Percentiles rank a stretch among this genome's conserved stretches.
Evolutionary conservation across 2,329 filamentous ascomycete species (phyloP).

Genomic region (Colletotrichum acutatum): DNA sequence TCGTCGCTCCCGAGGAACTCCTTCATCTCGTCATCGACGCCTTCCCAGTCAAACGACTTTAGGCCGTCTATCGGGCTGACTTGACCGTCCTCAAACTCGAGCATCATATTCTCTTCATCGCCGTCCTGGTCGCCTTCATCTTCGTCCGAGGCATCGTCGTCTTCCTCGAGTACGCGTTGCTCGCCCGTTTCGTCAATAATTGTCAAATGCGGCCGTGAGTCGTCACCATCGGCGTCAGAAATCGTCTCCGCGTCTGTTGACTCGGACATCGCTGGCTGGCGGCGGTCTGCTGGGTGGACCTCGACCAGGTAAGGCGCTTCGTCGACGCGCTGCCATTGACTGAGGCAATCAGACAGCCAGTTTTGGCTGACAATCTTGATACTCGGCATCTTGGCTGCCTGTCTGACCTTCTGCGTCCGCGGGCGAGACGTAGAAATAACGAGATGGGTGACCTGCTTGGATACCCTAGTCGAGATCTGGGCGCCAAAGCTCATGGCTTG

Average conservation of each 20-base stretch:
- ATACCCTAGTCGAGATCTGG: constrained; percentile 65
- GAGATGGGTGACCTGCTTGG: constrained; percentile 76
- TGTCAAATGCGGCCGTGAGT: constrained; percentile 57
- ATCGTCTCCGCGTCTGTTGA: constrained; percentile 39
- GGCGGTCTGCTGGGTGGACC: constrained; percentile 76
- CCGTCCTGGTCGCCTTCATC: constrained; percentile 48
- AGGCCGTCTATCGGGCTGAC: constrained; percentile 65
- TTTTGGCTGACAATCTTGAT: constrained; percentile 93
- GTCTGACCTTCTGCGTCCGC: constrained; percentile 90
- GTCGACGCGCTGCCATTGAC: constrained; percentile 83
- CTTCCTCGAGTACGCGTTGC: constrained; percentile 50
- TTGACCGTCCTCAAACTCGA: constrained; percentile 59
- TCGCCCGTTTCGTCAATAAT: constrained; percentile 55
- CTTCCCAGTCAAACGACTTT: constrained; percentile 70
- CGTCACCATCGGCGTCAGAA: constrained; percentile 38
- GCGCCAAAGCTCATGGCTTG: constrained; percentile 92
- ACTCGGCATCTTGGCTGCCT: constrained; percentile 80
- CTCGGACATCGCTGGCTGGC: constrained; percentile 45
- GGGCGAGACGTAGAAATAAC: constrained; percentile 77
- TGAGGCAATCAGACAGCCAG: constrained; percentile 89
- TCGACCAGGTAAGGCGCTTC: constrained; percentile 82
- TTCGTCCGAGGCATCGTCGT: constrained; percentile 46
- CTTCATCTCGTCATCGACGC: constrained; percentile 76
- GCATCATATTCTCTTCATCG: constrained; percentile 60
- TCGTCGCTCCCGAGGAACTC: constrained; percentile 75